Conservation (phyloP, 2,329 filamentous ascomycete species). For the Neoarthrinium moseri region DNA sequence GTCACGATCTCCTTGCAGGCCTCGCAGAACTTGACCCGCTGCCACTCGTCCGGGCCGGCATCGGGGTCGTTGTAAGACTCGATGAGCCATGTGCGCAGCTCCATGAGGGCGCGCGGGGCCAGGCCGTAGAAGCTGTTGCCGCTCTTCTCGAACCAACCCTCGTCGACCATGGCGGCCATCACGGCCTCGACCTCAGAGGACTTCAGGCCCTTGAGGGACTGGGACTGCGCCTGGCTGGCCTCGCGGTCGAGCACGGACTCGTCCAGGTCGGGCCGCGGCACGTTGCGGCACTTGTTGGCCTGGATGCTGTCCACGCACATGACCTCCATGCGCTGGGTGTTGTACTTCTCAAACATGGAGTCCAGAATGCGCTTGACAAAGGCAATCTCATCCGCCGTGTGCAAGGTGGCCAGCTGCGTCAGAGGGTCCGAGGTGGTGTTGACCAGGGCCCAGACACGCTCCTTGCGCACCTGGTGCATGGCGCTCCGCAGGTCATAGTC, state of each 20-base stretch:
- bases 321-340: conserved; percentile 75
- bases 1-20: conserved; percentile 91
- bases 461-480: conserved; percentile 64
- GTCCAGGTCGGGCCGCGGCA: conserved; percentile 33
- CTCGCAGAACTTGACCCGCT: conserved; percentile 82
- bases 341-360: conserved; percentile 87
- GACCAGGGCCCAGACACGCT: conserved; percentile 77
- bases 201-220: conserved; percentile 57
- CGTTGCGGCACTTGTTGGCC: conserved; percentile 67
- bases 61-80: conserved; percentile 83
- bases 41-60: conserved; percentile 57
- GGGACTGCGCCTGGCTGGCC: conserved; percentile 31
- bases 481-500: conserved; percentile 84
- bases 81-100: conserved; percentile 80
- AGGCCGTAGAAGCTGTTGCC: conserved; percentile 70
- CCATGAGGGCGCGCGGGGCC: conserved; percentile 76
- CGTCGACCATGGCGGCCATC: conserved; percentile 67
- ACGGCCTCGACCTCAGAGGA: conserved; percentile 75
- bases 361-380: conserved; percentile 88
- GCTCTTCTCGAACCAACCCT: conserved; percentile 84
- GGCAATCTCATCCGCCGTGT: conserved; percentile 44
- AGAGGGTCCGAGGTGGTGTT: conserved; percentile 84
- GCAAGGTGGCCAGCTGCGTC: conserved; percentile 39
- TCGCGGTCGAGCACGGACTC: conserved; percentile 23
- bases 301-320: conserved; percentile 81